A percentile compares a stretch with the other conserved stretches of the same genome.
Evolutionary conservation across 768 basidiomycete species (phyloP).

Genomic region (Candolleomyces efflorescens): DNA sequence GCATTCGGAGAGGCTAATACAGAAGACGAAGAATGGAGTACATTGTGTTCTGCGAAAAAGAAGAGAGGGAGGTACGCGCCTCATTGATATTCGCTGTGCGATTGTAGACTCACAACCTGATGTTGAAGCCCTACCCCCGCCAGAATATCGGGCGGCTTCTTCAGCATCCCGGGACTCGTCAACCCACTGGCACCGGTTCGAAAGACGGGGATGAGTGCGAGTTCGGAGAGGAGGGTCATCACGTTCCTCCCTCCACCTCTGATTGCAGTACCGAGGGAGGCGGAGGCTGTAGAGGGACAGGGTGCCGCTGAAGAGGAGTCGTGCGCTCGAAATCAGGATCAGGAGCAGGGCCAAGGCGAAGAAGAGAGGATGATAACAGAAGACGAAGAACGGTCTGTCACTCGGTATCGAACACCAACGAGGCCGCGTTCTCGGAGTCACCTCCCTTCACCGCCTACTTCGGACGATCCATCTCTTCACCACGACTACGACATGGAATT

Average conservation of each 20-base stretch:
- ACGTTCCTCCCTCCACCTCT: conserved; percentile 1
- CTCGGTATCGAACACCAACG: too few species aligned
- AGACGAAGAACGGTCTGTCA: too few species aligned
- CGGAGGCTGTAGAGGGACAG: background rate
- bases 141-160: background rate
- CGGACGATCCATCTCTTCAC: background rate
- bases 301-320: background rate
- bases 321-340: background rate
- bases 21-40: conserved; percentile 2
- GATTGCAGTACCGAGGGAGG: background rate
- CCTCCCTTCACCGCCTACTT: background rate
- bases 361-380: too few species aligned
- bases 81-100: background rate
- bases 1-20: background rate
- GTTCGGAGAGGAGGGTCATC: background rate
- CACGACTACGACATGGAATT: too few species aligned
- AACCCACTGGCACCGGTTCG: background rate
- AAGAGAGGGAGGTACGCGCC: background rate
- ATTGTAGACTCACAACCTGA: background rate
- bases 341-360: too few species aligned
- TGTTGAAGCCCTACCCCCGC: background rate
- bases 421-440: background rate
- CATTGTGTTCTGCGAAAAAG: background rate
- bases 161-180: background rate
- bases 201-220: conserved; percentile 1